A percentile compares a stretch with the other conserved stretches of the same genome.
phyloP scores from a whole-genome alignment of 2,329 filamentous ascomycete genomes.

The Pezicula radicicola region DNA sequence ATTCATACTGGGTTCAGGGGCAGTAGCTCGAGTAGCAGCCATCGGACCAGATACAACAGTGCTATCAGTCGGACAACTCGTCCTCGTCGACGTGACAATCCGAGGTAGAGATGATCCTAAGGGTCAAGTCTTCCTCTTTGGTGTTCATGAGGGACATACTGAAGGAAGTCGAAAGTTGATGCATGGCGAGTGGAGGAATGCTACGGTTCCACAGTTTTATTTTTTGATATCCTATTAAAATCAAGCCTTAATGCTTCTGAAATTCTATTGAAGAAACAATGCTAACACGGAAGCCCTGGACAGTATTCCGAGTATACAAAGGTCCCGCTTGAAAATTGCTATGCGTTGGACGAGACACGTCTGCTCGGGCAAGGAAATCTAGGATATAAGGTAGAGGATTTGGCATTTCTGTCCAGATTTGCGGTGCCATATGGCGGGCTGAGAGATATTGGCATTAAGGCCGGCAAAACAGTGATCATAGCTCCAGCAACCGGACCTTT shows the following conservation, averaged over 20 bases:
- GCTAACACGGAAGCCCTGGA: too few species aligned
- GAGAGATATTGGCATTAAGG: conserved; percentile 35
- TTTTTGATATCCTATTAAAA: too few species aligned
- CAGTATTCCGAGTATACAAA: conserved; percentile 28
- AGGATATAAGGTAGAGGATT: conserved; percentile 37
- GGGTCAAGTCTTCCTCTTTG: conserved; percentile 4
- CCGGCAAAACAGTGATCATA: conserved; percentile 44
- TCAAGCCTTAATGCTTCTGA: too few species aligned
- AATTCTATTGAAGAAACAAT: too few species aligned
- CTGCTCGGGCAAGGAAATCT: conserved; percentile 9
- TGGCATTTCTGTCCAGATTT: conserved; percentile 33
- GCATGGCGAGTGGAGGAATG: conserved; percentile 28
- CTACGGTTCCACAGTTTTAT: conserved; percentile 1
- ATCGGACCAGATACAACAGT: conserved; percentile 29
- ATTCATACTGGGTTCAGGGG: conserved; percentile 25
- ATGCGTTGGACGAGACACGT: conserved; percentile 27
- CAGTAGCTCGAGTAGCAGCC: conserved; percentile 30
- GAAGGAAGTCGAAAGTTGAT: conserved; percentile 22
- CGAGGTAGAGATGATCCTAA: conserved; percentile 29
- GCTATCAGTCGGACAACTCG: conserved; percentile 30
- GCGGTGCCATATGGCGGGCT: conserved; percentile 44
- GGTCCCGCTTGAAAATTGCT: conserved; percentile 32
- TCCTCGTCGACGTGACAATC: conserved; percentile 31
- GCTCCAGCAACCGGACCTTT: conserved; percentile 44
- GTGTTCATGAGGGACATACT: conserved; percentile 24